Conservation (phyloP, 2,329 filamentous ascomycete species). For the Nemania abortiva region DNA sequence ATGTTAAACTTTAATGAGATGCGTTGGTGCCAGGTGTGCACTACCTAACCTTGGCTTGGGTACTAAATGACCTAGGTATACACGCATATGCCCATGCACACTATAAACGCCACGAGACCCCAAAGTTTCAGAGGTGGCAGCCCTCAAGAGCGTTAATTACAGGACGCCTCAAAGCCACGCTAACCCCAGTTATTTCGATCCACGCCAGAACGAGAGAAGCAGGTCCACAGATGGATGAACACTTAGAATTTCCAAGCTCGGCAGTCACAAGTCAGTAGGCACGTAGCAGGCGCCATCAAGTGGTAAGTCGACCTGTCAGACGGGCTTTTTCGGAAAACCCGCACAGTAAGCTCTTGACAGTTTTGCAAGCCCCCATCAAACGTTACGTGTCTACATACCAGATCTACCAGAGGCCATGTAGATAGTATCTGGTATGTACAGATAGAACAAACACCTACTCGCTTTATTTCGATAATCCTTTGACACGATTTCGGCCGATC, state of each 20-base stretch:
- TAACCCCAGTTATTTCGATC: constrained; percentile 33
- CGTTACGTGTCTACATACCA: not conserved
- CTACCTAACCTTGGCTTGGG: too few species aligned
- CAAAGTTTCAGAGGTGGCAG: constrained; percentile 2
- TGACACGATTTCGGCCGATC: constrained; percentile 3
- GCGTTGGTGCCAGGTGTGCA: not conserved
- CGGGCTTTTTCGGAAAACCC: not conserved
- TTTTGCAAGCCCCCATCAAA: not conserved
- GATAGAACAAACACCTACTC: not conserved
- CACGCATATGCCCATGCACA: too few species aligned
- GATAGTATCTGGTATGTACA: not conserved
- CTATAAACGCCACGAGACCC: constrained; percentile 14
- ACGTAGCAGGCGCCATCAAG: not conserved
- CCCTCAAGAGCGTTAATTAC: constrained; percentile 28
- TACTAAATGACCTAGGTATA: too few species aligned
- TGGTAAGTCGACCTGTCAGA: not conserved
- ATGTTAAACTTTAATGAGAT: not conserved
- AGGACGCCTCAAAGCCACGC: constrained; percentile 26
- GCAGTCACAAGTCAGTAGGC: constrained; percentile 6
- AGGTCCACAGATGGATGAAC: constrained; percentile 32
- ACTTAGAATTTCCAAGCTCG: constrained; percentile 14
- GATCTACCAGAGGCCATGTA: not conserved
- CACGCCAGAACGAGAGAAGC: constrained; percentile 29
- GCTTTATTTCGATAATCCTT: constrained; percentile 1
- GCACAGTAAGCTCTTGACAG: not conserved